Evolutionary conservation across 345 rosid species (phyloP).

Genomic region (Kandelia obovata): DNA sequence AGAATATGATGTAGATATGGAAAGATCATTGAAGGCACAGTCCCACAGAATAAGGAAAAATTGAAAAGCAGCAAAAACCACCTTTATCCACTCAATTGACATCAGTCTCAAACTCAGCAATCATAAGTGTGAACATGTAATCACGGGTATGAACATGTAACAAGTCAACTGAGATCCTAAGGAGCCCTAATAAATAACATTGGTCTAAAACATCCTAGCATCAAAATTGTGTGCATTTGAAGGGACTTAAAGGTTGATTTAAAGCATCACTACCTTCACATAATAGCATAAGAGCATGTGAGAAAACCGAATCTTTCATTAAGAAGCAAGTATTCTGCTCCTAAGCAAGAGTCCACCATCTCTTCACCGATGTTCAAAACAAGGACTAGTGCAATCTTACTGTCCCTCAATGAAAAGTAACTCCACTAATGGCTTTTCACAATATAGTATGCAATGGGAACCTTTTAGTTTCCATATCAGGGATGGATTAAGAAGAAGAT

Average conservation of each 20-base stretch:
- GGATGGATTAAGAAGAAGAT: no score
- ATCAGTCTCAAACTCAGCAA: no score
- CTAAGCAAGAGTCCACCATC: neutral
- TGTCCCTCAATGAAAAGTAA: neutral
- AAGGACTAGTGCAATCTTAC: neutral
- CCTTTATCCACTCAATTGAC: neutral
- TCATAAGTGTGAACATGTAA: no score
- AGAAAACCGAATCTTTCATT: neutral
- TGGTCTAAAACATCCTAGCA: neutral
- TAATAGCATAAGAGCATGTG: neutral
- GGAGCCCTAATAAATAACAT: neutral
- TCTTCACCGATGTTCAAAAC: neutral
- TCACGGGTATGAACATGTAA: neutral
- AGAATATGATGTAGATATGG: slow-evolving; percentile 18
- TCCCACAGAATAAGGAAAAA: neutral
- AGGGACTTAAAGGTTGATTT: neutral
- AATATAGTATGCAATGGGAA: no score
- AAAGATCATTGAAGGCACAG: slow-evolving; percentile 12
- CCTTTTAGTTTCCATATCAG: no score
- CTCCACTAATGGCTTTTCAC: neutral
- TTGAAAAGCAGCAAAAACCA: neutral
- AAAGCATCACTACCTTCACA: neutral
- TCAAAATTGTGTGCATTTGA: neutral
- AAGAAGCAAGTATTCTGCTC: neutral
- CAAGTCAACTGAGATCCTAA: neutral